These are phyloP conservation scores for Mollisiaceae sp. DNA, from an alignment of 2,329 filamentous ascomycete species.

Conservation along the genomic window DNA sequence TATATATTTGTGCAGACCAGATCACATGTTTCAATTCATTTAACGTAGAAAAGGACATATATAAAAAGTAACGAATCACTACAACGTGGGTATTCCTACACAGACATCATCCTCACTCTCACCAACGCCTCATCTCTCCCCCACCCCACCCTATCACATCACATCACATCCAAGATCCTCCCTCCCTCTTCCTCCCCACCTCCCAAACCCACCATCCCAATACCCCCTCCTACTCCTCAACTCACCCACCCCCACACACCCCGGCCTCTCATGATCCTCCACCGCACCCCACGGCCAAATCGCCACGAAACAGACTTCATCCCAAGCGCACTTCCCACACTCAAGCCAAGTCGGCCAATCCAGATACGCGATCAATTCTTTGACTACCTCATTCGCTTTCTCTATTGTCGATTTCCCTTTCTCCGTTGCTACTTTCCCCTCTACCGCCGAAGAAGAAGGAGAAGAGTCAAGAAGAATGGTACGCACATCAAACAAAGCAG, in stretches of 20 bases:
- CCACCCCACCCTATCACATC: neutral
- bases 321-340: conserved; percentile 55
- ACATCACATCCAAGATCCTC: neutral
- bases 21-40: no score
- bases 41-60: no score
- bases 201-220: conserved; percentile 16
- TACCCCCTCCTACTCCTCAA: conserved; percentile 22
- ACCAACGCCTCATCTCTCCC: neutral
- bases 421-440: no score
- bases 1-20: neutral
- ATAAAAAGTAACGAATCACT: no score
- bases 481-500: conserved; percentile 36
- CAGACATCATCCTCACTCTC: neutral
- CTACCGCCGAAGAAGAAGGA: neutral
- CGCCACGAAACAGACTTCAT: conserved; percentile 64
- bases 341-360: conserved; percentile 66
- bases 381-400: conserved; percentile 17
- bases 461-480: conserved; percentile 20
- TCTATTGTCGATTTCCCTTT: conserved; percentile 1
- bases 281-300: conserved; percentile 65
- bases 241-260: conserved; percentile 44
- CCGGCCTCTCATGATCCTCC: conserved; percentile 58
- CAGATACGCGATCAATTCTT: conserved; percentile 54
- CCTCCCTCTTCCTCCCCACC: neutral
- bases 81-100: no score